Evolutionary conservation across 2,329 filamentous ascomycete species (phyloP), one percentile per base, ranked within the genome.

Genomic region (Pseudogymnoascus sp.): DNA sequence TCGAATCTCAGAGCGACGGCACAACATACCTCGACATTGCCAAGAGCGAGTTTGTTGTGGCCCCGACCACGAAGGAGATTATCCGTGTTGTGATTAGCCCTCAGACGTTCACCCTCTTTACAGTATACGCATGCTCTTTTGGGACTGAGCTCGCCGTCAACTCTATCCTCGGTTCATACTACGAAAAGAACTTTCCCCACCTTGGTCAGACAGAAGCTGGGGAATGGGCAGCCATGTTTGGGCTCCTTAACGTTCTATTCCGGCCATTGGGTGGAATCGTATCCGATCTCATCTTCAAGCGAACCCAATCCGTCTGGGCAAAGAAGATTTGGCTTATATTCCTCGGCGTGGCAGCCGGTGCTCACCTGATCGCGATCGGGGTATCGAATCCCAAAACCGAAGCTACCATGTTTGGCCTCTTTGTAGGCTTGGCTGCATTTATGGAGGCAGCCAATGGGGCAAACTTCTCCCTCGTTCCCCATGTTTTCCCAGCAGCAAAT

Each of bases 351-450:
- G 70, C 82, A 61, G 81, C 81, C 62, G 85, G 85, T 15, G 78
- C 76, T 1, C 82, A 88, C 70, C 76, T 83, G 64, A 75, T 88
- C 66, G 78, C 81, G 21, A 84, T 87, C 66, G 86, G 86, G 6
- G 71, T 83, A 15, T 73, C 80, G 1, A 78, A 93, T 72, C 82
- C 88, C 0, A 82, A 85, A 31, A 71, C 82, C 31, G 74, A 87
- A 62, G 76, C 81, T 9, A 84, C 83, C 7, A 86, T 93, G 79
- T 85, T 93, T 62, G 89, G 89, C 1, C 83, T 96, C 9, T 77
- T 93, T 15, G 86, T 87, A 1, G 81, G 90, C 9, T 80, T 91
- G 76, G 89, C 89, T 1, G 80, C 95, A 72, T 95, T 95, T 77
- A 76, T 91, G 57, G 90, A 95, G 73, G 90, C 88, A 1, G 87